Base-by-base conservation (phyloP, 148 eudicot species). In the Heliosperma pusillum region DNA sequence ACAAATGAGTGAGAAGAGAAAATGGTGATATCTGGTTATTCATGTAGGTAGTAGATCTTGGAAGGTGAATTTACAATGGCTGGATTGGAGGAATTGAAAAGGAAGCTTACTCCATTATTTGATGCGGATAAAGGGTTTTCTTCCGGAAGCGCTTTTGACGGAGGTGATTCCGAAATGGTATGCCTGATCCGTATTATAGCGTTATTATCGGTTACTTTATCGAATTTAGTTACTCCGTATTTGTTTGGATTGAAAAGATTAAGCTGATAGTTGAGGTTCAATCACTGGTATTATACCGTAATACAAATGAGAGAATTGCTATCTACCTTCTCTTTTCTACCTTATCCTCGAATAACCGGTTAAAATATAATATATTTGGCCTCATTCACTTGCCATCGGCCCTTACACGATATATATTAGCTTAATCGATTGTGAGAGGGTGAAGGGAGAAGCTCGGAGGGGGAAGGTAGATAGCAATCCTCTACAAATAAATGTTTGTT, bases 51-150 rank as follows among this genome's bases (percentile, higher is more conserved):
- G 27, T n/a, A 36, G 58, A 56, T 72, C 66, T 33, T 52, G 24
- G 60, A 67, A 59, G 73, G 21, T 53, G 15, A 69, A 47, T 68
- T 13, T 17, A 30, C 12, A 67, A 94, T 94, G 96, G 90, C 93
- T 61, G 98, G 83, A 21, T 65, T 94, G n/a, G 98, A 94, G 83
- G 98, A 89, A 62, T 79, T 94, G 80, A 94, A 85, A 76, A 91
- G 87, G 85, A 94, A 94, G 80, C 96, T 94, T 20, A 93, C 93
- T 7, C 98, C 98, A 1, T 79, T 94, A 44, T 94, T 94, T 77
- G 98, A 91, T 85, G 92, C 95, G 59, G 98, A 92, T 63, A 94
- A 87, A 76, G 98, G 96, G 50, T 90, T 94, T 74, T 80, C 91
- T 66, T 75, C 93, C 56, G 87, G 76, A 53, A 84, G 80, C 40